Base-by-base conservation (phyloP, 345 rosid species). In the Gossypium longicalyx region DNA sequence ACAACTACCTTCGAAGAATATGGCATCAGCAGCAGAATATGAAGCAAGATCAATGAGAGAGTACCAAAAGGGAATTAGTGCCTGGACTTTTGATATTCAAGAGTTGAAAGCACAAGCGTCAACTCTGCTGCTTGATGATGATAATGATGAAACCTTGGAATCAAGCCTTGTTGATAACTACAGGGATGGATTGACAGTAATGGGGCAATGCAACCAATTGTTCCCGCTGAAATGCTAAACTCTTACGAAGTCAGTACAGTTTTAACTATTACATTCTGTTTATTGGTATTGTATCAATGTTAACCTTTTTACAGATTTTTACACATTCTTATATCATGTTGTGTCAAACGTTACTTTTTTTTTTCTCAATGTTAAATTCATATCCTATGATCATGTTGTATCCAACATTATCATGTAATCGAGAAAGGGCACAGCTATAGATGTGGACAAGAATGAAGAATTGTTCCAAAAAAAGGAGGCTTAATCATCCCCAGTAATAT, bases 31-130 rank as follows among this genome's bases (percentile, higher is more conserved):
- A 51, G 54, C 15, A 51, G 53, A 45, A 9, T 12, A 47, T 10
- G 51, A 57, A 57, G 2, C 62, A 20, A 4, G 25, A 11, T 57
- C 62, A 57, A 22, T 10, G 29, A 22, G 62, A 20, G 29, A 57
- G 34, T 57, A 60, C n/a, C 65, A 27, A 29, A 60, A 13, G 41
- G 65, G 10, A 27, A 12, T 23, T 74, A 95, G 98, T 83, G 96
- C 98, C 72, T 95, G 97, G 98, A 90, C 90, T 78, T 93, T 93
- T 79, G 98, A 91, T 77, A 52, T 95, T 71, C 90, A 85, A 71
- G 98, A 93, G 86, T 81, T 95, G 75, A 95, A 91, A 87, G 87
- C 87, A 70, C 98, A 91, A 84, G 97, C 99, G 56, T 91, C 97
- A 20, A 81, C 22, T 2, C 59, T 95, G 63, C 96, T 93, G 60